Conservation (phyloP, 2,329 filamentous ascomycete species). For the Periconia sp. region DNA sequence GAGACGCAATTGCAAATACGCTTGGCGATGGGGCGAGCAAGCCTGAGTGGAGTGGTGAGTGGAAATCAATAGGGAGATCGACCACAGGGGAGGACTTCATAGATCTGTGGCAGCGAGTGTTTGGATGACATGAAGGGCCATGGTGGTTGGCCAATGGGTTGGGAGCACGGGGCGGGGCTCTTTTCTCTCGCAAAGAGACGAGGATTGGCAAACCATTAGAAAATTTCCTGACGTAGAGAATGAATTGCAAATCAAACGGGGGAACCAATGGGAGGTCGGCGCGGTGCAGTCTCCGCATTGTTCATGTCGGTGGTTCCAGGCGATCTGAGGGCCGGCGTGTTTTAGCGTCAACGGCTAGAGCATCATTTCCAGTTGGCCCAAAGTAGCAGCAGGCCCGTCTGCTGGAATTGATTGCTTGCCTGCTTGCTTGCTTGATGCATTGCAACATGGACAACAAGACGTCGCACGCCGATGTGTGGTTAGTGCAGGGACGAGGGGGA, state of each 20-base stretch:
- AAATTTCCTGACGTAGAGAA: neutral
- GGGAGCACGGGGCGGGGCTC: too few relatives aligned
- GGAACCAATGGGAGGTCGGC: slow-evolving; percentile 17
- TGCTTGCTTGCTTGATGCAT: too few relatives aligned
- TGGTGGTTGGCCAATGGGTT: too few relatives aligned
- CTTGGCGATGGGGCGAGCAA: neutral
- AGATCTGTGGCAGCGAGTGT: neutral
- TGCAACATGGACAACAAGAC: neutral
- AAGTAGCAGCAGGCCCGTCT: neutral
- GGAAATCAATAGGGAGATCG: neutral
- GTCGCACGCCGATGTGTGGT: neutral
- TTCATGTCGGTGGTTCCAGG: too few relatives aligned
- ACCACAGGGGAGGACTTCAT: neutral
- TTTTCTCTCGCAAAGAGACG: too few relatives aligned
- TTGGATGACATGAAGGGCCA: neutral
- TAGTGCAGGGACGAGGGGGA: too few relatives aligned
- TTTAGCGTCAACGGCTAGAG: neutral
- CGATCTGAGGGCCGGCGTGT: slow-evolving; percentile 18
- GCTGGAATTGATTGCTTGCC: too few relatives aligned
- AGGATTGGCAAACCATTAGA: slow-evolving; percentile 1
- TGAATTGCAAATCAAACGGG: neutral
- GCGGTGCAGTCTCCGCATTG: slow-evolving; percentile 17
- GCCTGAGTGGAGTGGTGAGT: neutral
- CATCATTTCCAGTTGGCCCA: neutral
- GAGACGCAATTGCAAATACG: too few relatives aligned